Evolutionary conservation across 2,329 filamentous ascomycete species (phyloP).

Genomic region (Penicillium italicum): DNA sequence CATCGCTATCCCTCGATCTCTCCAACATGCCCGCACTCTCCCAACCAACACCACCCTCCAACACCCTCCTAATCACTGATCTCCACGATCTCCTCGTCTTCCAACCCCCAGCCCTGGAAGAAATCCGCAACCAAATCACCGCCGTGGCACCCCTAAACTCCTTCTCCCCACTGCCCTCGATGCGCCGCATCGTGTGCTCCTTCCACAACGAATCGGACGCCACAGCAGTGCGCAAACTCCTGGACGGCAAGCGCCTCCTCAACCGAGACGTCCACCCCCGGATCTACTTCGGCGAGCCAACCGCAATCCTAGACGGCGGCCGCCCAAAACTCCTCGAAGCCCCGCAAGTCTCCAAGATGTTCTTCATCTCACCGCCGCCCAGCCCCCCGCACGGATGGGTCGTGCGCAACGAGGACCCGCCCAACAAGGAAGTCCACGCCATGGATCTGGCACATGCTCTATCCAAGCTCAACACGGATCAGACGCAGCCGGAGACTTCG

Average conservation of each 20-base stretch:
- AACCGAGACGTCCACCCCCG: constrained; percentile 35
- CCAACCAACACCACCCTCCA: constrained; percentile 47
- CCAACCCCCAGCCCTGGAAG: constrained; percentile 43
- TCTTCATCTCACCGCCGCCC: constrained; percentile 64
- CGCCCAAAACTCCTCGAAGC: constrained; percentile 50
- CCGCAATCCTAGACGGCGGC: constrained; percentile 42
- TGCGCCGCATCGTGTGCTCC: constrained; percentile 51
- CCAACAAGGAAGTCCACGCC: constrained; percentile 63
- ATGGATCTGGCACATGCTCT: constrained; percentile 58
- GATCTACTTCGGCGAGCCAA: constrained; percentile 54
- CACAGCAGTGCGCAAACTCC: constrained; percentile 41
- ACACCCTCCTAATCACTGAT: constrained; percentile 51
- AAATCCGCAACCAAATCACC: constrained; percentile 44
- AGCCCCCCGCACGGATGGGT: constrained; percentile 64
- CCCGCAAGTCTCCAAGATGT: constrained; percentile 59
- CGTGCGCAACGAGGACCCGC: constrained; percentile 59
- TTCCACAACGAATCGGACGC: constrained; percentile 45
- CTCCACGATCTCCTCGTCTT: constrained; percentile 47
- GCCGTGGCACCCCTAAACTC: constrained; percentile 46
- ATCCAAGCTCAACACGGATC: constrained; percentile 45
- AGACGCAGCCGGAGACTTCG: constrained; percentile 8
- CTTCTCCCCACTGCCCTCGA: constrained; percentile 50
- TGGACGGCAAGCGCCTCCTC: constrained; percentile 40
- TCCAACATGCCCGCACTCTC: constrained; percentile 45
- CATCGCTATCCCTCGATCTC: constrained; percentile 46